A percentile compares a stretch with the other conserved stretches of the same genome.
phyloP scores from a whole-genome alignment of 139 green algal species.

The Pycnococcus provasolii region DNA sequence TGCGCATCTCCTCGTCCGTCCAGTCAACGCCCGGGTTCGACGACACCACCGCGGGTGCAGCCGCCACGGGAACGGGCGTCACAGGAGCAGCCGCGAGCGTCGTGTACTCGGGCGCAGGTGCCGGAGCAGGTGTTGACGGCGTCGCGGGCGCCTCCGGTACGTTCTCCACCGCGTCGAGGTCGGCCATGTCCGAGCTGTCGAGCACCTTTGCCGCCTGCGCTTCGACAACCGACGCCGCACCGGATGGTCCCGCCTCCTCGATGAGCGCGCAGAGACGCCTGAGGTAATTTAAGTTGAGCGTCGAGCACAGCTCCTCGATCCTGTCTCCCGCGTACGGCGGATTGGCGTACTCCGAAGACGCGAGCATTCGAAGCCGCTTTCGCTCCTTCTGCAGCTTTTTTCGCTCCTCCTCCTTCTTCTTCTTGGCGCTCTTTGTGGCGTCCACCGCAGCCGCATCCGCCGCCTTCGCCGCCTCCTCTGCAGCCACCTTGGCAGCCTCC shows the following conservation, averaged over 20 bases:
- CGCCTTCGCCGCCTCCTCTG: slow-evolving; percentile 12
- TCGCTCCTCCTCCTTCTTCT: slow-evolving; percentile 9
- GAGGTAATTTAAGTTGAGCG: background rate
- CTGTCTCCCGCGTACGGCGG: background rate
- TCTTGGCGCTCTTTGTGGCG: slow-evolving; percentile 3
- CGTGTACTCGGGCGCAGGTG: too few relatives aligned
- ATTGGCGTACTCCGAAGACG: background rate
- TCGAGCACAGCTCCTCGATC: background rate
- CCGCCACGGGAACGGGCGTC: too few relatives aligned
- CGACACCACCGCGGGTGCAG: too few relatives aligned
- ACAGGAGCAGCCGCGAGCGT: too few relatives aligned
- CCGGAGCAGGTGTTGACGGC: too few relatives aligned
- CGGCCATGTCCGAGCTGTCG: background rate
- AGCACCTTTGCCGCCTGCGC: background rate
- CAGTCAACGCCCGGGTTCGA: too few relatives aligned
- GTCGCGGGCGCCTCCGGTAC: background rate
- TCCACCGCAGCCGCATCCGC: slow-evolving; percentile 5
- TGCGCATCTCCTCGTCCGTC: too few relatives aligned
- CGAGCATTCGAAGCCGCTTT: background rate
- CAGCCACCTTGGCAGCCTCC: background rate
- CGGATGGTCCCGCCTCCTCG: background rate
- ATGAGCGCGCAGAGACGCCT: background rate
- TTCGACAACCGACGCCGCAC: background rate
- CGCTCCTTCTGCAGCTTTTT: slow-evolving; percentile 14
- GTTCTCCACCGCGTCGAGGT: background rate